Conservation (phyloP, 306 rosid species). For the Vachellia pachyceras region DNA sequence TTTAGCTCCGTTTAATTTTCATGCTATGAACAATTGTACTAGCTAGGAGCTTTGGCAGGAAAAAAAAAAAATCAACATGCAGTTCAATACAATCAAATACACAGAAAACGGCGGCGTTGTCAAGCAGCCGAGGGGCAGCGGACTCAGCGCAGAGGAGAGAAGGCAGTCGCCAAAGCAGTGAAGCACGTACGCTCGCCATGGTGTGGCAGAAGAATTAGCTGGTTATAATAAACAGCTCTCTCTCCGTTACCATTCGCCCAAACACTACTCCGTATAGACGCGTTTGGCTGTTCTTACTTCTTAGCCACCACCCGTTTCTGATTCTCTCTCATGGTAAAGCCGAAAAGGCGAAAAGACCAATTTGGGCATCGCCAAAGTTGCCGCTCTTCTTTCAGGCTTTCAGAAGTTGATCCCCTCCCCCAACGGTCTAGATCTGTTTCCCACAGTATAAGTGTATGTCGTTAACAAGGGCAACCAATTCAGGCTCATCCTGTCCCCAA, state of each 20-base stretch:
- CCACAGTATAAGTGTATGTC: slow-evolving; percentile 8
- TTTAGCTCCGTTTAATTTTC: too few species aligned
- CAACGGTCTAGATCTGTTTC: neutral
- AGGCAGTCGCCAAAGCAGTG: too few species aligned
- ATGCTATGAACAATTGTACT: too few species aligned
- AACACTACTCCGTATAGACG: neutral
- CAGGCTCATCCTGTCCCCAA: neutral
- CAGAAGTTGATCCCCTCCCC: neutral
- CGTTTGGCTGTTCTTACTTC: neutral
- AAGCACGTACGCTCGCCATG: too few species aligned
- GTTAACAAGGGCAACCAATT: neutral
- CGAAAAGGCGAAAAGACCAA: neutral
- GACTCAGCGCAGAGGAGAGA: too few species aligned
- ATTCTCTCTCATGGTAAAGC: neutral
- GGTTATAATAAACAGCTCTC: too few species aligned
- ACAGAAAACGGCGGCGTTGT: too few species aligned
- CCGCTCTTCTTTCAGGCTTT: neutral
- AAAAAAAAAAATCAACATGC: too few species aligned
- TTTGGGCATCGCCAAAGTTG: neutral
- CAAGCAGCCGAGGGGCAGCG: too few species aligned
- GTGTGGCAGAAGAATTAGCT: too few species aligned
- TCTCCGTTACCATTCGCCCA: neutral
- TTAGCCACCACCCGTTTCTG: neutral
- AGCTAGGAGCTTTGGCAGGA: too few species aligned
- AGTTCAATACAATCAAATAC: too few species aligned